Base-by-base conservation (phyloP, 768 basidiomycete species). In the Boletellus ananas region DNA sequence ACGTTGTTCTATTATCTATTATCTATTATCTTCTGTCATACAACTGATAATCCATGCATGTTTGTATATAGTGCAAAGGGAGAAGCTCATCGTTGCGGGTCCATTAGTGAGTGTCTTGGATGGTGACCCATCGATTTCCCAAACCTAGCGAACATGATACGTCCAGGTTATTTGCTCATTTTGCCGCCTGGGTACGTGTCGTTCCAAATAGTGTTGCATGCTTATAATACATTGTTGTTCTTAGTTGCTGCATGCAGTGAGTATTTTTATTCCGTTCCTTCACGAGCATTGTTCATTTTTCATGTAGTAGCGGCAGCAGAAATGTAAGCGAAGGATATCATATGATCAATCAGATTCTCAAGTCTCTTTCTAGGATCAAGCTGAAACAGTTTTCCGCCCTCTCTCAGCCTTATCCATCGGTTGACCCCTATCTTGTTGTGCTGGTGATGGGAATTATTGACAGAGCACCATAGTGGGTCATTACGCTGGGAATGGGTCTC, bases 401-500 rank as follows among this genome's bases (percentile, higher is more conserved):
- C 33, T 33, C 18, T 1, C 34, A 9, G 7, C 27, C 43, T 10
- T 64, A 50, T 25, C 43, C 60, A 36, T 52, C 48, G 35, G 49
- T 61, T 42, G 8, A 56, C 33, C n/a, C 1, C 33, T 10, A 8
- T 27, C 12, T 35, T 39, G 43, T 21, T 4, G 25, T 29, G 12
- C 31, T 34, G 8, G 33, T 8, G 17, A 23, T 9, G 6, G 3
- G 12, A 31, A 9, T 48, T n/a, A 4, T 18, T 49, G 34, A 51
- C 34, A 25, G 23, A 31, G 21, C 3, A 16, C 23, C 9, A 7
- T 33, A 80, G 76, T 74, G 71, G 67, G 57, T 72, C 5, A 76
- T 79, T 52, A 79, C 79, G 3, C 57, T 68, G 1, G 78, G 78
- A 10, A 62, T 81, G 0, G 58, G 69, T 1, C 66, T 80, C 2